Evolutionary conservation across 305 asterid species (phyloP).

Genomic region (Coffea humblotiana): DNA sequence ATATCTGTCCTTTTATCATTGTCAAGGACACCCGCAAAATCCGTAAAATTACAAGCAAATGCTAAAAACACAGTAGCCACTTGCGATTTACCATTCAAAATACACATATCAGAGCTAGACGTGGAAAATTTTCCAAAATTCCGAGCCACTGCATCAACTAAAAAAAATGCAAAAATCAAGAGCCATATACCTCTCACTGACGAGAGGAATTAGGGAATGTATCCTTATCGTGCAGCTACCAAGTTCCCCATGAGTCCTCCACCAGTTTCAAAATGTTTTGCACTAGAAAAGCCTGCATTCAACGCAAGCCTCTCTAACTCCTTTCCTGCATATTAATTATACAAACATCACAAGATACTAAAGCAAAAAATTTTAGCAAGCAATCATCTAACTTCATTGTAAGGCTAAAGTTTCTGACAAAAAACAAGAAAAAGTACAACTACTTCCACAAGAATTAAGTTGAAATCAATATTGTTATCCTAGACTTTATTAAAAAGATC

Average conservation of each 20-base stretch:
- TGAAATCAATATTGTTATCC: background rate
- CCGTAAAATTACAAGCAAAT: background rate
- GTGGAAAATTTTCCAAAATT: background rate
- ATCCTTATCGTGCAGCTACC: slow-evolving; percentile 48
- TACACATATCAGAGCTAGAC: background rate
- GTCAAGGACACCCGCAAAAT: background rate
- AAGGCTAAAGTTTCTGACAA: background rate
- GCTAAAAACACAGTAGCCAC: background rate
- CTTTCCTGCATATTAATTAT: slow-evolving; percentile 45
- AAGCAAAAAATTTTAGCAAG: background rate
- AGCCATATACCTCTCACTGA: background rate
- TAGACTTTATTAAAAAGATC: background rate
- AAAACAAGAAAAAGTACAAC: background rate
- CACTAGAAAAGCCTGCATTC: slow-evolving; percentile 64
- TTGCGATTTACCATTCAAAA: background rate
- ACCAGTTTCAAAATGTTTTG: slow-evolving; percentile 58
- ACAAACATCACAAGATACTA: background rate
- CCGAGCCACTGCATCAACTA: background rate
- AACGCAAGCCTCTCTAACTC: slow-evolving; percentile 78
- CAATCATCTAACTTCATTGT: background rate
- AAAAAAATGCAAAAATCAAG: background rate
- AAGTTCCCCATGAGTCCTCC: slow-evolving; percentile 77
- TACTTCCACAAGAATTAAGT: background rate
- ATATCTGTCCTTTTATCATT: background rate
- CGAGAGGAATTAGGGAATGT: background rate